Evolutionary conservation across 495 filamentous ascomycete species (phyloP), one percentile per base, ranked within the genome.

Genomic region (Chaetomium tenue): DNA sequence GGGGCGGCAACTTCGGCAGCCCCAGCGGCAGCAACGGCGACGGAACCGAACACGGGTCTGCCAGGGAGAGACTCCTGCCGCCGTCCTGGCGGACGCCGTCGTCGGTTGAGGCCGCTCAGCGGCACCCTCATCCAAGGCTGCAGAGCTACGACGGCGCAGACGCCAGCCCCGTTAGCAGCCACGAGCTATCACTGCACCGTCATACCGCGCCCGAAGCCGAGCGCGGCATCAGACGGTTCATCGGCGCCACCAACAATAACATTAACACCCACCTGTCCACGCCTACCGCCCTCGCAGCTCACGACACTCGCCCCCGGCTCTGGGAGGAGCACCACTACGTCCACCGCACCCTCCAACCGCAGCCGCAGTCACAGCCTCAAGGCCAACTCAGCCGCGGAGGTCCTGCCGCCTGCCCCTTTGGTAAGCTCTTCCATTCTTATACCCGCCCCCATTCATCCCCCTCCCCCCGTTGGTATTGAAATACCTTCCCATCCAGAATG

Each of bases 281-380:
- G 18, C 28, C 7, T n/a, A 37, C n/a, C 12, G 33, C 33, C 20
- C 7, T 3, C 33, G 33, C 33, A 37, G 5, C 33, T 8, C 33
- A 37, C 33, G 20, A 42, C 33, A 15, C 42, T 16, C 46, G 47
- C 22, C 11, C 25, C 16, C 55, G 60, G 60, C 39, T 50, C 11
- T 55, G 60, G 60, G 60, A 62, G 7, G n/a, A 52, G 8, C 60
- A 54, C 15, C 39, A 48, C n/a, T 50, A 60, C 33, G 23, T 5
- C 23, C 25, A 15, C 8, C 57, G 18, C 26, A n/a, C 46, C 20
- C 44, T 47, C 44, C 44, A 18, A 4, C 15, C 44, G 7, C 40
- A 5, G 33, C 11, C 33, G 1, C 56, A 40, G 48, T 46, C 23
- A 30, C 58, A 20, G 1, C 47, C 20, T 11, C 33, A 47, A 26